These are phyloP conservation scores for Trichopus zeylanicus DNA, from an alignment of 116 monocot species.

Conservation along the genomic window DNA sequence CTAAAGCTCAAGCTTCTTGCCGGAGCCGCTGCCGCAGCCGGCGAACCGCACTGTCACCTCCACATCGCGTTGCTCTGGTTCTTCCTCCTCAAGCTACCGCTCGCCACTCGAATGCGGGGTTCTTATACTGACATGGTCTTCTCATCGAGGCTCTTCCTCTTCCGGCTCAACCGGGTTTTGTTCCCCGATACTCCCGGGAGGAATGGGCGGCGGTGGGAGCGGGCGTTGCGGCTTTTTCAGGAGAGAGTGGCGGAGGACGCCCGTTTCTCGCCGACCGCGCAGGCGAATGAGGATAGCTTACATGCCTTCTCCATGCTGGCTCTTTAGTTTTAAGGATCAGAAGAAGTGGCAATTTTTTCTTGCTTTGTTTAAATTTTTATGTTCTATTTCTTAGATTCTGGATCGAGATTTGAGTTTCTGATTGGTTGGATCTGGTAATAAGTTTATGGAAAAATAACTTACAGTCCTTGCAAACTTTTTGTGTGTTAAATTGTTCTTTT, in stretches of 20 bases:
- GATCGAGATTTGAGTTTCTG: too few relatives aligned
- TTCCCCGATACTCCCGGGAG: constrained; percentile 7
- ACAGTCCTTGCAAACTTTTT: too few relatives aligned
- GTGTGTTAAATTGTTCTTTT: too few relatives aligned
- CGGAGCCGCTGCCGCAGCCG: background rate
- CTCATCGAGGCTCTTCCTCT: constrained; percentile 13
- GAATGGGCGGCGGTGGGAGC: constrained; percentile 12
- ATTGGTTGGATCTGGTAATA: too few relatives aligned
- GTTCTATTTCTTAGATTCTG: too few relatives aligned
- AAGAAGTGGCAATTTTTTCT: too few relatives aligned
- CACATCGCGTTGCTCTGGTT: constrained; percentile 25
- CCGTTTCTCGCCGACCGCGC: background rate
- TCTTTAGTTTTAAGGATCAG: background rate
- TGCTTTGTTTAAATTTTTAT: too few relatives aligned
- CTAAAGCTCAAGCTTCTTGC: constrained; percentile 30
- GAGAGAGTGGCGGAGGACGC: constrained; percentile 4
- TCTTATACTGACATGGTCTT: constrained; percentile 7
- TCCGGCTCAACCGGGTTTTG: constrained; percentile 15
- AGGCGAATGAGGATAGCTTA: constrained; percentile 7
- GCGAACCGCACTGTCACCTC: constrained; percentile 21
- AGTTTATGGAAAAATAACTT: too few relatives aligned
- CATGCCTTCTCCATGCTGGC: constrained; percentile 10
- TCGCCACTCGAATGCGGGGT: constrained; percentile 4
- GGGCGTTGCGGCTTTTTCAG: constrained; percentile 4
- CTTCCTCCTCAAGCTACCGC: constrained; percentile 30